These are phyloP conservation scores for Aureobasidium zeae DNA, from an alignment of 2,329 filamentous ascomycete species.

Conservation along the genomic window DNA sequence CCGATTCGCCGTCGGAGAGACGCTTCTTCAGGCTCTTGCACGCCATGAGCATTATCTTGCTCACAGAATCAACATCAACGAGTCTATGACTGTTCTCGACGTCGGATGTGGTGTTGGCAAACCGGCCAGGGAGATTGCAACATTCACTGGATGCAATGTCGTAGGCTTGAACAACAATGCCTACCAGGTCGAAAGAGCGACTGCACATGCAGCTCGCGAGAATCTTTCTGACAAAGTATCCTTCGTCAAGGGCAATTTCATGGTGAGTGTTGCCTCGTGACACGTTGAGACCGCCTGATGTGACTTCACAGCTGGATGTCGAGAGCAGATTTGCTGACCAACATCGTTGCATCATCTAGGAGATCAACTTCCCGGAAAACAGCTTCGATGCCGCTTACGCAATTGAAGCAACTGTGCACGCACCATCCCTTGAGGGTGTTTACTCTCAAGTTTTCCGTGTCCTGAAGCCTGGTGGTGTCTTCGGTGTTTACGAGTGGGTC, in stretches of 20 bases:
- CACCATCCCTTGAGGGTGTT: constrained; percentile 78
- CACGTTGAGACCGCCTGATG: no score
- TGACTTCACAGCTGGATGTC: no score
- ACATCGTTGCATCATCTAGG: constrained; percentile 48
- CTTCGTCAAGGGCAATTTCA: constrained; percentile 94
- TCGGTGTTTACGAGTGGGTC: constrained; percentile 97
- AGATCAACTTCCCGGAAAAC: constrained; percentile 91
- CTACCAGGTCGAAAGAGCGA: constrained; percentile 93
- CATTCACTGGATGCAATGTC: constrained; percentile 82
- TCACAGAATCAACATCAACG: constrained; percentile 73
- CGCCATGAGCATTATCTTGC: constrained; percentile 98
- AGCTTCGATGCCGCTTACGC: constrained; percentile 91
- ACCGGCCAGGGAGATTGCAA: constrained; percentile 87
- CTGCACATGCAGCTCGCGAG: constrained; percentile 71
- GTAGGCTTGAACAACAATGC: constrained; percentile 97
- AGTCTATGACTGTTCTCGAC: constrained; percentile 82
- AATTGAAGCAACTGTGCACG: constrained; percentile 94
- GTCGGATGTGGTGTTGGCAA: constrained; percentile 96
- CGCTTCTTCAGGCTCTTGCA: constrained; percentile 83
- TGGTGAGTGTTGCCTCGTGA: constrained; percentile 44
- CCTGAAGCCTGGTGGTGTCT: constrained; percentile 90
- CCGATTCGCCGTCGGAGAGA: constrained; percentile 77
- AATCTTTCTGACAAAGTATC: constrained; percentile 67
- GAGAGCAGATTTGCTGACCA: constrained; percentile 10
- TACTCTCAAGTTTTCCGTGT: constrained; percentile 93